Percentiles rank a stretch among this genome's conserved stretches.
These are phyloP conservation scores for Pouteria glomerata DNA, from an alignment of 148 eudicot species.

Conservation along the genomic window DNA sequence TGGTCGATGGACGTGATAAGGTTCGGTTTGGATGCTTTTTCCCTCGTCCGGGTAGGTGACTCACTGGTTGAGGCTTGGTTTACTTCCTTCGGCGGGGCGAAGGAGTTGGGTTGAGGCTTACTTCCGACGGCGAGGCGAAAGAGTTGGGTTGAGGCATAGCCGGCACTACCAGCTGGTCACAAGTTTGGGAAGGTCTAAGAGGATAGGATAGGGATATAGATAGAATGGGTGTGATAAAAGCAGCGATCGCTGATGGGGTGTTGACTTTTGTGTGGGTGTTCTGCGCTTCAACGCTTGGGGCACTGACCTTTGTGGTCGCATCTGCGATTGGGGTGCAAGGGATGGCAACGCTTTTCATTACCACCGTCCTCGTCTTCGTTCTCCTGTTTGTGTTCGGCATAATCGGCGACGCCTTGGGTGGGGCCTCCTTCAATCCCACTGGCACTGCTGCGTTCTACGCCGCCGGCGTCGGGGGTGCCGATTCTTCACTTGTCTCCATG, in stretches of 20 bases:
- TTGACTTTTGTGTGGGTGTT: conserved; percentile 68
- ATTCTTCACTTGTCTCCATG: conserved; percentile 30
- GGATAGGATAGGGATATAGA: conserved; percentile 8
- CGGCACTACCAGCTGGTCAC: too few species aligned
- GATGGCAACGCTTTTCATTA: conserved; percentile 25
- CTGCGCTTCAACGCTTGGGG: conserved; percentile 50
- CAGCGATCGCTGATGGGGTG: conserved; percentile 47
- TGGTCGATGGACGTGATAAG: too few species aligned
- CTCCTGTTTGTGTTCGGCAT: conserved; percentile 23
- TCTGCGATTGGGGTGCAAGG: conserved; percentile 33
- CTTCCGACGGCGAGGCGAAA: too few species aligned
- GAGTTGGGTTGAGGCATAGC: too few species aligned
- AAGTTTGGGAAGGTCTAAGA: too few species aligned
- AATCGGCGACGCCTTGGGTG: conserved; percentile 32
- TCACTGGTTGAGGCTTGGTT: too few species aligned
- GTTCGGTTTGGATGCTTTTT: too few species aligned
- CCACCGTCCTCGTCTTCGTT: conserved; percentile 26
- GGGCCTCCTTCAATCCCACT: conserved; percentile 43
- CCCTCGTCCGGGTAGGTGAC: too few species aligned
- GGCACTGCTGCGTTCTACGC: conserved; percentile 38
- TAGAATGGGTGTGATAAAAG: conserved; percentile 28
- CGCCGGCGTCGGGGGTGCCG: conserved; percentile 27
- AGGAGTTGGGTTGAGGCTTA: too few species aligned
- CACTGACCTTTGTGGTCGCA: conserved; percentile 28
- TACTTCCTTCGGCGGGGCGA: too few species aligned